phyloP scores from a whole-genome alignment of 305 asterid genomes.

The Petunia hybrid region DNA sequence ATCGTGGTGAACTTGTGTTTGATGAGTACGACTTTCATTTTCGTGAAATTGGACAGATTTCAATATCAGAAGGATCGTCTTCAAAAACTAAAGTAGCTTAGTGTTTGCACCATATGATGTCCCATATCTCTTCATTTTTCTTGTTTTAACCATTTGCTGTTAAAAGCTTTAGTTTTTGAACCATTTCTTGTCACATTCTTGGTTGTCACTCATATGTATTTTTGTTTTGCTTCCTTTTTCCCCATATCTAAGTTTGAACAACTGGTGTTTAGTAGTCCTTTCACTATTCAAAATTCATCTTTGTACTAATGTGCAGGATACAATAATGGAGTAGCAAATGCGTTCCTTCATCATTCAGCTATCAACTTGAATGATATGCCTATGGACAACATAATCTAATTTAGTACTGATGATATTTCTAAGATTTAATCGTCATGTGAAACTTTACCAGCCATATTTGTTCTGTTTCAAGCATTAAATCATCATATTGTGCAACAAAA shows the following conservation, averaged over 20 bases:
- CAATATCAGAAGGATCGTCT: not conserved
- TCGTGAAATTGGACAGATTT: not conserved
- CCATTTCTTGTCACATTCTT: not conserved
- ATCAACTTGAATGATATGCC: not conserved
- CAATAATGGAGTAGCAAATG: not conserved
- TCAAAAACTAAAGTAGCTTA: not conserved
- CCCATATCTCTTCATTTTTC: not conserved
- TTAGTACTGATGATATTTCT: not conserved
- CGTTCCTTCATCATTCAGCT: not conserved
- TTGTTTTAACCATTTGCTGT: not conserved
- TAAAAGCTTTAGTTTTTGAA: too few relatives aligned
- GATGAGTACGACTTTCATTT: slow-evolving; percentile 7
- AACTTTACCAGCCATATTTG: not conserved
- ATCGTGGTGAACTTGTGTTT: slow-evolving; percentile 3
- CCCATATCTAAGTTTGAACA: not conserved
- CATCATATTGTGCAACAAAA: too few relatives aligned
- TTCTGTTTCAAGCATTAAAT: too few relatives aligned
- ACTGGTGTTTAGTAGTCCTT: not conserved
- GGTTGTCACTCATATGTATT: not conserved
- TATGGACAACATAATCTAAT: not conserved
- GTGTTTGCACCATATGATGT: not conserved
- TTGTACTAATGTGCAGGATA: not conserved
- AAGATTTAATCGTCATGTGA: not conserved
- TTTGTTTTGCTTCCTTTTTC: not conserved
- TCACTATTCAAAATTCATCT: not conserved